phyloP scores from a whole-genome alignment of 176 grass and related monocot species.

The Musa schizocarpa region DNA sequence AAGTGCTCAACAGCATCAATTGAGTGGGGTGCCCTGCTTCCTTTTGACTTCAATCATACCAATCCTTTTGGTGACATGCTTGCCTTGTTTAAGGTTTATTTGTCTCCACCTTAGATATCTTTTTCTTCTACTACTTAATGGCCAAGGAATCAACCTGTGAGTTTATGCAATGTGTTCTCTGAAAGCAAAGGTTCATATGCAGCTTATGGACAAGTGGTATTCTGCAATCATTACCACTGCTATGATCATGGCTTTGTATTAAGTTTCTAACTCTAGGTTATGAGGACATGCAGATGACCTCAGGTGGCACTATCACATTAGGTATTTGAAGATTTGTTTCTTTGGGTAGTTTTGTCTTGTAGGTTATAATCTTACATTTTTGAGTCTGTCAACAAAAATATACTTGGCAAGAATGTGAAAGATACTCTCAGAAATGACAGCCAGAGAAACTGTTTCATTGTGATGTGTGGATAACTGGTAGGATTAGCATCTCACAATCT shows the following conservation, averaged over 20 bases:
- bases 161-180: neutral
- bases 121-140: neutral
- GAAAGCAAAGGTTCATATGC: neutral
- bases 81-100: slow-evolving; percentile 10
- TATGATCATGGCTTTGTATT: too few species aligned
- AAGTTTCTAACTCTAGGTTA: neutral
- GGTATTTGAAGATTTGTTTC: neutral
- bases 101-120: neutral
- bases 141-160: slow-evolving; percentile 7
- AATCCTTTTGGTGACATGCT: slow-evolving; percentile 1
- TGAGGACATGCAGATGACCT: neutral
- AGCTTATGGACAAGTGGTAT: neutral
- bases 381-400: neutral
- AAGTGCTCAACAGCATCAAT: slow-evolving; percentile 12
- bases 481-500: too few species aligned
- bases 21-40: neutral
- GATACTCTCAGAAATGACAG: too few species aligned
- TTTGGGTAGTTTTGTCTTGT: neutral
- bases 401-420: too few species aligned
- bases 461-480: too few species aligned
- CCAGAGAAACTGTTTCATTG: too few species aligned
- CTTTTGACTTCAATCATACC: neutral
- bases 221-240: too few species aligned
- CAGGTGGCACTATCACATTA: neutral
- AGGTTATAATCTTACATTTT: neutral